Percentiles rank a stretch among this genome's conserved stretches.
Evolutionary conservation across 148 eudicot genomes (phyloP).

Genomic region (Camellia japonica): DNA sequence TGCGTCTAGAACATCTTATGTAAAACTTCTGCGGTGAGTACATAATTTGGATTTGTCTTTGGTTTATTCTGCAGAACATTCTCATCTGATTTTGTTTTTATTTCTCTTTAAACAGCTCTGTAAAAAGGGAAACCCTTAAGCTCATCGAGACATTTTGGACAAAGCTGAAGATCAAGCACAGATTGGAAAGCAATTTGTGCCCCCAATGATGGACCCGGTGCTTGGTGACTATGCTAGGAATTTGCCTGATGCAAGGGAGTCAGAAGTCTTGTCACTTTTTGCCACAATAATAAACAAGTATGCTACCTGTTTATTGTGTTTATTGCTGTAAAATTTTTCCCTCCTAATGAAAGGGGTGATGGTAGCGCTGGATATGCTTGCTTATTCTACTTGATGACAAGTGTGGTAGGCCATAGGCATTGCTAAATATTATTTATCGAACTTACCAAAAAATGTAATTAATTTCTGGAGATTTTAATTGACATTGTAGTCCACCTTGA

Average conservation of each 20-base stretch:
- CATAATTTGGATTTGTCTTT: neutral
- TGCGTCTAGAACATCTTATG: slow-evolving; percentile 81
- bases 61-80: neutral
- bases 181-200: slow-evolving; percentile 95
- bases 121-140: slow-evolving; percentile 93
- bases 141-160: slow-evolving; percentile 95
- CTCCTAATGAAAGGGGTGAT: neutral
- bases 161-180: slow-evolving; percentile 98
- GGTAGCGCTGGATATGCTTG: neutral
- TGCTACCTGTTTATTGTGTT: slow-evolving; percentile 6
- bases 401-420: neutral
- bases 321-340: neutral
- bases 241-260: slow-evolving; percentile 98
- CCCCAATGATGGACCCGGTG: slow-evolving; percentile 99
- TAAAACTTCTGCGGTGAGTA: slow-evolving; percentile 85
- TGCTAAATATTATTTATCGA: neutral
- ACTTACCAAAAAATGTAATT: neutral
- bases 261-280: slow-evolving; percentile 93
- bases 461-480: neutral
- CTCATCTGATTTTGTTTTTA: slow-evolving; percentile 10
- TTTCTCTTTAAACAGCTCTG: slow-evolving; percentile 61
- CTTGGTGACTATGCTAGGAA: slow-evolving; percentile 97
- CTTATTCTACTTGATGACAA: neutral
- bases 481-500: neutral
- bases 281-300: slow-evolving; percentile 99